Evolutionary conservation across 345 rosid species (phyloP), one percentile per base, ranked within the genome.

Genomic region (Trapa incisa): DNA sequence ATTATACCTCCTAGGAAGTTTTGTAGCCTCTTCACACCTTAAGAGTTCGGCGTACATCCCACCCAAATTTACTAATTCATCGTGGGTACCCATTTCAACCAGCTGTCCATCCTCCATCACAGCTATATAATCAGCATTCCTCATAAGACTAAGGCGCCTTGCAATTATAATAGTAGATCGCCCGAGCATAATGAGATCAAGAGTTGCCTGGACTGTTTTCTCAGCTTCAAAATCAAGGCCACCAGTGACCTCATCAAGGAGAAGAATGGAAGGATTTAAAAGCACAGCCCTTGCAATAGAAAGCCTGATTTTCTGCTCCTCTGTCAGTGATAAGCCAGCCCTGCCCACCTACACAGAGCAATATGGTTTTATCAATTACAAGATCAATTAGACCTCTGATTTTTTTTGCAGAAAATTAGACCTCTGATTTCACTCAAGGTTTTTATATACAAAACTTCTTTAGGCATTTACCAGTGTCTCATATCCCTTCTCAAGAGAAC

Each of bases 221-320:
- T 94, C 99, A 80, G 99, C 97, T 81, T 94, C 96, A 85, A 89
- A 86, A 82, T 91, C 97, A 72, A 94, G 97, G 66, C 96, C 99
- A 68, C 96, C 96, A 47, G 99, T 94, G 69, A 89, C 99, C 85
- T 94, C 99, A 68, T 94, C 99, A 71, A 94, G 99, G 65, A 94
- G 79, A 75, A 94, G 97, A 77, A 94, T 81, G 39, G 89, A 75
- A 35, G 97, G 99, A 77, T 84, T 86, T 73, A 91, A 78, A 71
- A 94, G 92, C 74, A 94, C 97, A 14, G 99, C 99, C 79, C 99
- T 91, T 68, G 99, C 99, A 76, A 94, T 91, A 35, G 99, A 91
- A 63, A 94, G 82, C 73, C 89, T 91, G 71, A 91, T 87, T 79
- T 91, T 94, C 80, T 89, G 97, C 81, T 91, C 97, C 78, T 91